Conservation (phyloP, 2,329 filamentous ascomycete species). For the Phialemoniopsis sp. region DNA sequence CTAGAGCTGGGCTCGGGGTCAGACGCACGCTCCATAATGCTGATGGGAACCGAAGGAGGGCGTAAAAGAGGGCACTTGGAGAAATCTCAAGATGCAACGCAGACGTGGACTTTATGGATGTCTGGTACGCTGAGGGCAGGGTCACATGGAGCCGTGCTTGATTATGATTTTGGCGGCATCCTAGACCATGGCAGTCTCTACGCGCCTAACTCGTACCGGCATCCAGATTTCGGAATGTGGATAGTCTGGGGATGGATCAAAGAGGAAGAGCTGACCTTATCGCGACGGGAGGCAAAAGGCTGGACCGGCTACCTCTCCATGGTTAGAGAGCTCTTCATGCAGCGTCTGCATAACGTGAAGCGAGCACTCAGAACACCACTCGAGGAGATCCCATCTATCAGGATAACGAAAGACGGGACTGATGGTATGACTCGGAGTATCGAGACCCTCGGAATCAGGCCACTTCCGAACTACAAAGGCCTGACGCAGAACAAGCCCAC, state of each 20-base stretch:
- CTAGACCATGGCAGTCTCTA: constrained; percentile 45
- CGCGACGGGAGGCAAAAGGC: constrained; percentile 34
- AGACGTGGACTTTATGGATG: constrained; percentile 33
- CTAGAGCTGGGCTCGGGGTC: constrained; percentile 28
- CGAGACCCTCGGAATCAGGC: constrained; percentile 36
- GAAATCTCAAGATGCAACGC: constrained; percentile 4
- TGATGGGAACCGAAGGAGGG: constrained; percentile 40
- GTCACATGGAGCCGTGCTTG: constrained; percentile 8
- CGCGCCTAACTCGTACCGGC: constrained; percentile 42
- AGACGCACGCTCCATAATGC: constrained; percentile 30
- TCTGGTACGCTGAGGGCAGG: constrained; percentile 21
- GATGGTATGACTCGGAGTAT: constrained; percentile 23
- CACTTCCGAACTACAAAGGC: constrained; percentile 11
- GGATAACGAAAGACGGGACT: constrained; percentile 8
- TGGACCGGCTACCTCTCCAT: constrained; percentile 45
- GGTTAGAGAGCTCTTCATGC: constrained; percentile 36
- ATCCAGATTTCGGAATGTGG: constrained; percentile 31
- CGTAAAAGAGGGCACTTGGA: constrained; percentile 8
- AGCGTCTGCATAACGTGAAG: constrained; percentile 27
- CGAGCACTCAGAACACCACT: constrained; percentile 28
- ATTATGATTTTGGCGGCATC: constrained; percentile 34
- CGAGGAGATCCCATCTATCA: constrained; percentile 34
- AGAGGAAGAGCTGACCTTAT: constrained; percentile 42
- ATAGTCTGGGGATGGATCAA: constrained; percentile 46
- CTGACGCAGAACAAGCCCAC: constrained; percentile 8